Conservation (phyloP, 179 eudicot genomes). For the Gypsophila paniculata region DNA sequence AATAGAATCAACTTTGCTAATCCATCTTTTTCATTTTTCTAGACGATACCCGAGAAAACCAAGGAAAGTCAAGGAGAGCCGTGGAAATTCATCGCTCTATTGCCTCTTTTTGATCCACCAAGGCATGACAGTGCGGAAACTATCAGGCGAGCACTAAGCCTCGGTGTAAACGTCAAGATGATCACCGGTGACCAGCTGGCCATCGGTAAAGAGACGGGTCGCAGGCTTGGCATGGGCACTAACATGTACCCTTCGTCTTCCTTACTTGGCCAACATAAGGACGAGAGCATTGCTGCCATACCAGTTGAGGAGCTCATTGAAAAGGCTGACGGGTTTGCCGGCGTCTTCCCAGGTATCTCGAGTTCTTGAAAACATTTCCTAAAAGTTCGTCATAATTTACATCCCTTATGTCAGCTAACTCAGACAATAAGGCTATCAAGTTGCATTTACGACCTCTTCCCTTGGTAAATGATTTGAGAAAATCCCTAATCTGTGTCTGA, state of each 20-base stretch:
- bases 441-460: neutral
- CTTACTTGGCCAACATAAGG: conserved; percentile 66
- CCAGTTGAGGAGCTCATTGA: conserved; percentile 87
- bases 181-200: conserved; percentile 94
- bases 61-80: conserved; percentile 72
- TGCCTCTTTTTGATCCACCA: conserved; percentile 91
- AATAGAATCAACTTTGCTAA: neutral
- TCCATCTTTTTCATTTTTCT: neutral
- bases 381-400: neutral
- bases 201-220: conserved; percentile 85
- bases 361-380: neutral
- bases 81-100: conserved; percentile 65
- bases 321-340: conserved; percentile 94
- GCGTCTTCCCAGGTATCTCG: conserved; percentile 76
- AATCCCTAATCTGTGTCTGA: neutral
- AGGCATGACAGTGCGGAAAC: conserved; percentile 94
- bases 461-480: neutral
- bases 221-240: conserved; percentile 90
- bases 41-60: conserved; percentile 69
- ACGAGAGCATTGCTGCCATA: conserved; percentile 48
- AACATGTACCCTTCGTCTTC: conserved; percentile 94
- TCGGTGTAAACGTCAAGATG: conserved; percentile 92
- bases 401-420: neutral
- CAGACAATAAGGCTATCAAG: neutral
- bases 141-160: conserved; percentile 65